A percentile compares a stretch with the other conserved stretches of the same genome.
phyloP scores from a whole-genome alignment of 768 basidiomycete species.

The Termitomyces heimii region DNA sequence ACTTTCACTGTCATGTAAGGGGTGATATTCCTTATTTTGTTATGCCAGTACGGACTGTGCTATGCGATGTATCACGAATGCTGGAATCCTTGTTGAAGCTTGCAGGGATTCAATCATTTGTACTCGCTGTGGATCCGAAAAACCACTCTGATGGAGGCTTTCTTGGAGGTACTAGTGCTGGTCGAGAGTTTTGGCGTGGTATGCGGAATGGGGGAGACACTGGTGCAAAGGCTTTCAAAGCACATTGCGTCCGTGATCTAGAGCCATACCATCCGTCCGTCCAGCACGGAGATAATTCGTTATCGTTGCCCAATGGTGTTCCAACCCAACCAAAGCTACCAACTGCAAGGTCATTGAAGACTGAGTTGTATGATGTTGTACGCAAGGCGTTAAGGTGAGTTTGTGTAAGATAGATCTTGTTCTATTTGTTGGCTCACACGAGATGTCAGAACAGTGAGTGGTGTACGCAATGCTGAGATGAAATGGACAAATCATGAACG shows the following conservation, averaged over 20 bases:
- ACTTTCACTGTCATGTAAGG: constrained; percentile 6
- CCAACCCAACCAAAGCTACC: constrained; percentile 16
- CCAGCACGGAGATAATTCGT: constrained; percentile 4
- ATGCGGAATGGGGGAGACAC: constrained; percentile 51
- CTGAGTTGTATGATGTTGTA: constrained; percentile 48
- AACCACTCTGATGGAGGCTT: constrained; percentile 46
- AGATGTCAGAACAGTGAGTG: constrained; percentile 41
- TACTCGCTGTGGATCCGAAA: constrained; percentile 53
- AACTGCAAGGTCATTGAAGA: constrained; percentile 38
- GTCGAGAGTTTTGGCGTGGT: constrained; percentile 63
- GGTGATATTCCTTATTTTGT: constrained; percentile 11
- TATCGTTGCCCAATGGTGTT: not conserved
- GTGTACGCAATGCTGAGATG: constrained; percentile 65
- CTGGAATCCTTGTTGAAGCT: constrained; percentile 47
- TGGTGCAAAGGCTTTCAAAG: constrained; percentile 53
- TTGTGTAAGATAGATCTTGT: not conserved
- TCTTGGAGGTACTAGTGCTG: constrained; percentile 54
- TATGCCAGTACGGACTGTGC: constrained; percentile 36
- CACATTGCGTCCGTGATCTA: constrained; percentile 30
- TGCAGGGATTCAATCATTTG: constrained; percentile 53
- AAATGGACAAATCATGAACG: constrained; percentile 67
- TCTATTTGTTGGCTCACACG: not conserved
- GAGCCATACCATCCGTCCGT: constrained; percentile 9
- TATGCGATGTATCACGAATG: constrained; percentile 43
- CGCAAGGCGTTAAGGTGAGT: constrained; percentile 50